phyloP scores from a whole-genome alignment of 495 filamentous ascomycete genomes.

The Platismatia glauca region DNA sequence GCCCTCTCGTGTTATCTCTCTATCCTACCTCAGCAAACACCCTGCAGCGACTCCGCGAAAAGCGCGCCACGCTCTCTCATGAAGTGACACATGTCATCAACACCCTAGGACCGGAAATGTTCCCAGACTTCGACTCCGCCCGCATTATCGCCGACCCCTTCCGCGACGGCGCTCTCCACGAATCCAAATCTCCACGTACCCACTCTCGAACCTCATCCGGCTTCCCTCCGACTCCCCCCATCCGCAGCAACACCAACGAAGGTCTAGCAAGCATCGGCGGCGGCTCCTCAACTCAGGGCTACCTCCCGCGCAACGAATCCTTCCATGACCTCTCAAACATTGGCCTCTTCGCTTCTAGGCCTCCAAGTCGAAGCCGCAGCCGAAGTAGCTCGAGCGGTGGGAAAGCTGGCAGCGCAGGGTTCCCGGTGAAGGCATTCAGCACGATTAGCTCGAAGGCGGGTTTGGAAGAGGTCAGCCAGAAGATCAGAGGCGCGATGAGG shows the following conservation, averaged over 20 bases:
- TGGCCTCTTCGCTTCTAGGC: conserved; percentile 80
- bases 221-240: conserved; percentile 11
- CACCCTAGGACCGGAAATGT: conserved; percentile 89
- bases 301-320: conserved; percentile 80
- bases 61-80: conserved; percentile 62
- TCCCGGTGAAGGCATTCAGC: conserved; percentile 65
- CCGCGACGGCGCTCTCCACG: conserved; percentile 33
- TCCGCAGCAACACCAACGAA: conserved; percentile 14
- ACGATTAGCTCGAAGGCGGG: conserved; percentile 59
- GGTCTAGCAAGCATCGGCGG: conserved; percentile 25
- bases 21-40: conserved; percentile 77
- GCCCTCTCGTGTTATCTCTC: conserved; percentile 80
- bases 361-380: conserved; percentile 60
- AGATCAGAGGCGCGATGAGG: conserved; percentile 80
- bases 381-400: conserved; percentile 56
- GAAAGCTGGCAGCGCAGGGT: conserved; percentile 48
- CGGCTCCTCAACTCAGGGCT: conserved; percentile 33
- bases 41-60: conserved; percentile 65
- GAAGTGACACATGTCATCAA: conserved; percentile 90
- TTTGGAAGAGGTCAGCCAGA: conserved; percentile 73
- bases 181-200: conserved; percentile 17
- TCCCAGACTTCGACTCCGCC: conserved; percentile 83
- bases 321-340: conserved; percentile 81
- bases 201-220: conserved; percentile 18
- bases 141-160: conserved; percentile 65